phyloP scores from a whole-genome alignment of 2,329 filamentous ascomycete genomes.

The Aspergillus intermedius region DNA sequence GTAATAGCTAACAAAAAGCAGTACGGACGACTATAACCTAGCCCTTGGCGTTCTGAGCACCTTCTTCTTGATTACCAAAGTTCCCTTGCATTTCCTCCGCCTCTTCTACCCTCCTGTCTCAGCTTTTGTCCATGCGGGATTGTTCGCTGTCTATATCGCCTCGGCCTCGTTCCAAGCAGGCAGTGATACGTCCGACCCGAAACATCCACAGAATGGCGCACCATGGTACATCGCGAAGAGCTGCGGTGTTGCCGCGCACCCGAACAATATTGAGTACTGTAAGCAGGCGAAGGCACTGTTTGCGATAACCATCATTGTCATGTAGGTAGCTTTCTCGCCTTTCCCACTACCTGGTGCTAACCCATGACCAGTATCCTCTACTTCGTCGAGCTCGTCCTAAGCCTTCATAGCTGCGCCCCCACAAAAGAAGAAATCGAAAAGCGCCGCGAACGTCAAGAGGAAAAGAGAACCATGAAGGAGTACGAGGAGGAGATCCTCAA shows the following conservation, averaged over 20 bases:
- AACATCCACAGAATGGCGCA: slow-evolving; percentile 47
- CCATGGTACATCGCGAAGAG: slow-evolving; percentile 60
- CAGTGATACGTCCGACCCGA: slow-evolving; percentile 53
- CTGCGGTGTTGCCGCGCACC: slow-evolving; percentile 47
- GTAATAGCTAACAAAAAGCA: slow-evolving; percentile 21
- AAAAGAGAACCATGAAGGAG: slow-evolving; percentile 33
- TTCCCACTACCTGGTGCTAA: neutral
- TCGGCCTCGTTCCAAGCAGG: slow-evolving; percentile 51
- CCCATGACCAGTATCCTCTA: slow-evolving; percentile 42
- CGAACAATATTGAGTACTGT: slow-evolving; percentile 48
- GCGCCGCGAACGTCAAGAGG: slow-evolving; percentile 27
- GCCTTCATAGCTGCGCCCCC: slow-evolving; percentile 43
- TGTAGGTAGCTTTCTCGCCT: slow-evolving; percentile 39
- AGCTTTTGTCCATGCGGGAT: slow-evolving; percentile 44
- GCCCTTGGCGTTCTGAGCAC: slow-evolving; percentile 55
- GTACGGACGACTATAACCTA: slow-evolving; percentile 56
- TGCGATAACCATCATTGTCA: slow-evolving; percentile 49
- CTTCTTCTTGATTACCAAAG: slow-evolving; percentile 56
- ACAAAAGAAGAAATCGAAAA: slow-evolving; percentile 33
- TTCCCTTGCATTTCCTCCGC: slow-evolving; percentile 50
- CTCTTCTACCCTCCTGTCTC: slow-evolving; percentile 53
- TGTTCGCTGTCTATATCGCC: slow-evolving; percentile 50
- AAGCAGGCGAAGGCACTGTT: slow-evolving; percentile 55
- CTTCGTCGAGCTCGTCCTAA: slow-evolving; percentile 42
- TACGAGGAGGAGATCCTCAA: slow-evolving; percentile 37